Percentiles rank a stretch among this genome's conserved stretches.
These are phyloP conservation scores for Canna indica DNA, from an alignment of 176 grass and related monocot species.

Conservation along the genomic window DNA sequence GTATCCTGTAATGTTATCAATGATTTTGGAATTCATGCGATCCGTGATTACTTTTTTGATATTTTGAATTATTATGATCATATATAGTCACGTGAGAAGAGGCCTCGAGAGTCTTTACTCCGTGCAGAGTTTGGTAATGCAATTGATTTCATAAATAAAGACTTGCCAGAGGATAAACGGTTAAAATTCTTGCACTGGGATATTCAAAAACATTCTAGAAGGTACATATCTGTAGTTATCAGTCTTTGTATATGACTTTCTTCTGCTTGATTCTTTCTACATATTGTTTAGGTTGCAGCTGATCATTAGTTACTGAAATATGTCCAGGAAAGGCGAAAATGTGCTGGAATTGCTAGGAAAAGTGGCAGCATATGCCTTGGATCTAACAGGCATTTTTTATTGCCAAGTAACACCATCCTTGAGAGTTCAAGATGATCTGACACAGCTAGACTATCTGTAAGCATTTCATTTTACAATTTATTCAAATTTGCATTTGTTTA, in stretches of 20 bases:
- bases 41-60: constrained; percentile 2
- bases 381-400: constrained; percentile 69
- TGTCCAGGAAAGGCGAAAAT: constrained; percentile 57
- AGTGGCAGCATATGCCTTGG: constrained; percentile 67
- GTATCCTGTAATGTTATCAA: not conserved
- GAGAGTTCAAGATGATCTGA: constrained; percentile 32
- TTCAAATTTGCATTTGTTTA: not conserved
- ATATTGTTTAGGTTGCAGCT: too few species aligned
- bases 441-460: constrained; percentile 28
- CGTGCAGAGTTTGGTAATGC: constrained; percentile 82
- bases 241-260: not conserved
- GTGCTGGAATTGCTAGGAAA: constrained; percentile 59
- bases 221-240: constrained; percentile 30
- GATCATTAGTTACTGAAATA: too few species aligned
- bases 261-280: not conserved
- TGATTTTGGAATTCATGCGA: not conserved
- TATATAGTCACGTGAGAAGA: constrained; percentile 85
- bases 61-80: constrained; percentile 12
- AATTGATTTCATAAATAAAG: constrained; percentile 83
- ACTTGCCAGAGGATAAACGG: constrained; percentile 43
- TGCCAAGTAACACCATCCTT: constrained; percentile 36
- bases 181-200: constrained; percentile 97
- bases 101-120: constrained; percentile 90
- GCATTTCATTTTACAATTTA: not conserved
- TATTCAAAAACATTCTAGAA: constrained; percentile 86